phyloP scores from a whole-genome alignment of 345 rosid genomes.

The Jatropha curcas region DNA sequence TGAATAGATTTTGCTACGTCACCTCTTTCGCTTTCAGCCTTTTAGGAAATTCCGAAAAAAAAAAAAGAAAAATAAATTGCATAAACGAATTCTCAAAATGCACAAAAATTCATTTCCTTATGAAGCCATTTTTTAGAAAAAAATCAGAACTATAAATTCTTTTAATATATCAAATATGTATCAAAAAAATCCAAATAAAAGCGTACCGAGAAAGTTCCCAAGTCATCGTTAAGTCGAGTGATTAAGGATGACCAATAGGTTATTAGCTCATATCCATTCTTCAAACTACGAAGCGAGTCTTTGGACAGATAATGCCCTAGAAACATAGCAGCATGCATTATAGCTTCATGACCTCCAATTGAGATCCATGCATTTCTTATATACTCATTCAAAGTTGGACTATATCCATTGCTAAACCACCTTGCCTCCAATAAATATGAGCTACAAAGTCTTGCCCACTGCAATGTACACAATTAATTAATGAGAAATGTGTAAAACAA shows the following conservation, averaged over 20 bases:
- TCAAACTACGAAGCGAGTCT: not conserved
- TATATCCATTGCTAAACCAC: not conserved
- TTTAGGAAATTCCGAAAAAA: too few species aligned
- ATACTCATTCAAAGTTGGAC: not conserved
- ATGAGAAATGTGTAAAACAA: too few species aligned
- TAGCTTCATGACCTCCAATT: not conserved
- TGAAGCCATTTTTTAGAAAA: too few species aligned
- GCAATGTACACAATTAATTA: too few species aligned
- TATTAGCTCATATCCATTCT: not conserved
- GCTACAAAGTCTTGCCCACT: not conserved
- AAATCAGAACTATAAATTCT: too few species aligned
- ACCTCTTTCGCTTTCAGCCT: slow-evolving; percentile 25
- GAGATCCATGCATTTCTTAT: not conserved
- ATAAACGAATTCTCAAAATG: too few species aligned
- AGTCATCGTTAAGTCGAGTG: not conserved
- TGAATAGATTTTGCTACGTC: slow-evolving; percentile 10
- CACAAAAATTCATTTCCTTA: too few species aligned
- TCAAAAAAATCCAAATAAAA: too few species aligned
- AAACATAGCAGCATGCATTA: not conserved
- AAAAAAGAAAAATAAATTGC: too few species aligned
- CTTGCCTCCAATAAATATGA: not conserved
- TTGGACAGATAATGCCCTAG: not conserved
- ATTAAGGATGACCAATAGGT: not conserved
- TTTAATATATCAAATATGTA: too few species aligned
- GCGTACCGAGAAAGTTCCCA: not conserved